phyloP scores from a whole-genome alignment of 352 stramenopile genomes.

The Nothophytophthora sp. region DNA sequence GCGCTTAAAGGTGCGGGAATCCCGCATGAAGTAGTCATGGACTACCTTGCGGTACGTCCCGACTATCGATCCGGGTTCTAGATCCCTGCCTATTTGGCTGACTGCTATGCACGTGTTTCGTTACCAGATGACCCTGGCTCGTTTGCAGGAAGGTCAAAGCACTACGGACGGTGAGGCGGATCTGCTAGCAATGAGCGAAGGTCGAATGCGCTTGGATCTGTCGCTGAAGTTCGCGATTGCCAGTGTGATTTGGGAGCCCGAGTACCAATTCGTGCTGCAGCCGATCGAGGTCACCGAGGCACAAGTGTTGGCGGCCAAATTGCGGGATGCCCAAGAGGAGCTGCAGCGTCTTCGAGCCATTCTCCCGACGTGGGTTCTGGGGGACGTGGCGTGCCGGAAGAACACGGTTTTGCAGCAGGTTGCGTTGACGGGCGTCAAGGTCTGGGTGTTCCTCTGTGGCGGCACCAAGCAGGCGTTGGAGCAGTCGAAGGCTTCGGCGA shows the following conservation, averaged over 20 bases:
- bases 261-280: constrained; percentile 33
- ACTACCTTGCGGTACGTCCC: constrained; percentile 25
- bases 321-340: constrained; percentile 23
- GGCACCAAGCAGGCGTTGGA: constrained; percentile 11
- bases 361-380: constrained; percentile 21
- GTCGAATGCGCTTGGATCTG: constrained; percentile 24
- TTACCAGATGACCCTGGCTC: constrained; percentile 15
- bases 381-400: neutral
- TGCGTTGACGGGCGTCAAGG: constrained; percentile 14
- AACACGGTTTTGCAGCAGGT: constrained; percentile 12
- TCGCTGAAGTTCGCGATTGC: constrained; percentile 25
- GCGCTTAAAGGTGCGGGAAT: constrained; percentile 25
- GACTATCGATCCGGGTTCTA: too few species aligned
- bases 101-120: neutral
- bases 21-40: constrained; percentile 25
- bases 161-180: constrained; percentile 18
- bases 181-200: constrained; percentile 22
- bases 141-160: neutral
- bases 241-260: constrained; percentile 21
- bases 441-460: constrained; percentile 19
- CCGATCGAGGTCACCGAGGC: constrained; percentile 26
- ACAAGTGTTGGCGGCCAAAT: constrained; percentile 24
- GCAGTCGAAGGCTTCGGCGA: constrained; percentile 3
- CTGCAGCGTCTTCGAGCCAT: constrained; percentile 27
- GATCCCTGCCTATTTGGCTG: too few species aligned